These are phyloP conservation scores for Gaertneriomyces sp. DNA, from an alignment of 192 early-diverging fungal genomes.

Conservation along the genomic window DNA sequence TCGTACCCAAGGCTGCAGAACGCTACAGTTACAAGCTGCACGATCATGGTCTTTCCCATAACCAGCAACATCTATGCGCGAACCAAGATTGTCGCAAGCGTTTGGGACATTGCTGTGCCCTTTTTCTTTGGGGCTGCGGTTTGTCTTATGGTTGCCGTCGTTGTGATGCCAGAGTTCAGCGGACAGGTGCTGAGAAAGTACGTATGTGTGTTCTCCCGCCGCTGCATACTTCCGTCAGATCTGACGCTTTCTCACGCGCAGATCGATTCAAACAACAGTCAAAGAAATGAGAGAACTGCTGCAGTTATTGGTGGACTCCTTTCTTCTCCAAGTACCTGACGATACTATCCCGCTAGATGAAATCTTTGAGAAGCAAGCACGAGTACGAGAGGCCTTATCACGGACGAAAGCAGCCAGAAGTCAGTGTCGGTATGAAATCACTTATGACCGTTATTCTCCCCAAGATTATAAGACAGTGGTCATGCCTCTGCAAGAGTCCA, in stretches of 20 bases:
- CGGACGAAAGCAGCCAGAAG: conserved; percentile 25
- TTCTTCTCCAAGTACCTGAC: conserved; percentile 8
- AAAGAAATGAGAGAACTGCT: conserved; percentile 16
- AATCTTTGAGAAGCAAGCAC: conserved; percentile 17
- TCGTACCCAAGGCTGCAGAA: conserved; percentile 2
- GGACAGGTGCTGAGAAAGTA: conserved; percentile 14
- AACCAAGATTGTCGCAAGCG: not conserved
- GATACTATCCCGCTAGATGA: conserved; percentile 15
- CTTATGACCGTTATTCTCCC: conserved; percentile 23
- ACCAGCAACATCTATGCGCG: not conserved
- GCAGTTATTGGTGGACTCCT: conserved; percentile 14
- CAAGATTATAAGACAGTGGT: conserved; percentile 25
- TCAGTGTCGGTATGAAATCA: conserved; percentile 24
- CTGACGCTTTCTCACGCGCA: not conserved
- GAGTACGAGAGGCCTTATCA: conserved; percentile 12
- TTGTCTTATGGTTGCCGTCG: conserved; percentile 13
- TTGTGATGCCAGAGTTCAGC: conserved; percentile 22
- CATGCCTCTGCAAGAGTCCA: conserved; percentile 24
- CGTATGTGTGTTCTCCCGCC: not conserved
- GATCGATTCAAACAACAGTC: conserved; percentile 23
- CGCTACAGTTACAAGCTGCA: conserved; percentile 1
- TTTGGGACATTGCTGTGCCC: conserved; percentile 14
- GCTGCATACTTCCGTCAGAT: not conserved
- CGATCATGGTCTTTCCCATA: conserved; percentile 18
- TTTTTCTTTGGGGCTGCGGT: conserved; percentile 13